Base-by-base conservation (phyloP, 169 alveolate genomes). In the Babesia ovis region DNA sequence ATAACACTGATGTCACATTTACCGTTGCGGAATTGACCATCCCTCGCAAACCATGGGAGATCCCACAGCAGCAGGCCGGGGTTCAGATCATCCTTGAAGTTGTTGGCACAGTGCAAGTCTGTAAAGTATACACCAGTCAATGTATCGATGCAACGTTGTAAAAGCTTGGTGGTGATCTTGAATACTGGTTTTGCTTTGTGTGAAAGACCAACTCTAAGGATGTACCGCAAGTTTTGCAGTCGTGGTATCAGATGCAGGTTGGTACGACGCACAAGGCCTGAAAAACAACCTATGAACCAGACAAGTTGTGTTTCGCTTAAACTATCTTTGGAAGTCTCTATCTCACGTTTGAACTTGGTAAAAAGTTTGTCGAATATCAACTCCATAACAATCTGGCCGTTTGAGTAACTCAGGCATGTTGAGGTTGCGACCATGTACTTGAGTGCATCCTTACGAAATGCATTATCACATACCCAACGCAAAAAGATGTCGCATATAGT, bases 351-450 rank as follows among this genome's bases (percentile, higher is more conserved):
- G 46, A 66, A 45, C 54, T 51, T 53, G 6, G 45, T 37, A 37
- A 76, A 66, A 27, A 60, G 20, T 37, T 50, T 62, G 35, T 29
- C 70, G 20, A 46, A 60, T 41, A 64, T 41, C 50, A 72, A n/a
- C 55, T 57, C 73, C 74, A 72, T 43, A n/a, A 50, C 45, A 48
- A 46, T 6, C 34, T 20, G 6, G 51, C 43, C 59, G 56, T 72
- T 72, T 14, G 76, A 8, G 45, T 35, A 61, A 35, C 79, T 62
- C 50, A 79, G 23, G n/a, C 81, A 6, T 20, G 87, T 32, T 12
- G 77, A 37, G 0, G 68, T 68, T 18, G 79, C 60, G 2, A 53
- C 58, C 55, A 69, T 68, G 56, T 79, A 64, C 56, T 79, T 79
- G 42, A 79, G 68, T 48, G 77, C 56, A 29, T 61, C 76, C 29